Base-by-base conservation (phyloP, 1,139 yeast species). In the Blastobotrys ciferrii region DNA sequence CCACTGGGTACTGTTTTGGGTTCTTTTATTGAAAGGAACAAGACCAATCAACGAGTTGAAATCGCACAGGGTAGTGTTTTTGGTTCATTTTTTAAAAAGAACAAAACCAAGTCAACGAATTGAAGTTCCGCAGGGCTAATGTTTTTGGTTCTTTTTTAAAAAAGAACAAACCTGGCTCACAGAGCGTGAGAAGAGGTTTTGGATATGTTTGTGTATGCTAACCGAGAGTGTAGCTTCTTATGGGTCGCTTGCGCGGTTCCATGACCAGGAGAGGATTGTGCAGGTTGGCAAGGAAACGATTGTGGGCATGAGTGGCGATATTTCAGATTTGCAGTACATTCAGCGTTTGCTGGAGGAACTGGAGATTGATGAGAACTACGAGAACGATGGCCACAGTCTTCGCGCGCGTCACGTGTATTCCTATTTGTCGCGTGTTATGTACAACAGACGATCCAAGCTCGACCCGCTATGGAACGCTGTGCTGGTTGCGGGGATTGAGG, bases 381-480 rank as follows among this genome's bases (percentile, higher is more conserved):
- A 91, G 63, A 81, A 77, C 65, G 91, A 84, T 53, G 85, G 84
- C n/a, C 87, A 84, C 65, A 70, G 78, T 41, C 75, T 91, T 64
- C 78, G 84, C 57, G 96, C 98, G 9, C 82, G 89, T 30, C 87
- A 89, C 62, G 82, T 94, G 39, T 95, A 87, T 67, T 94, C 87
- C 65, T 92, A 89, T 66, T 74, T 94, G 58, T 81, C 94, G 42
- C 80, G 86, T 54, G 84, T 91, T 41, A 76, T 91, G 76, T 94
- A 94, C 71, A 76, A 80, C 59, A 82, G 98, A 69, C 81, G 99
- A 69, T 78, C 87, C 46, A 88, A 91, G 69, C 83, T 94, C 92
- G 80, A 94, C 66, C 99, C 99, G 19, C 76, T 89, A 56, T 94
- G 98, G 98, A 94, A 92, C 69, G 87, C 98, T 0, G 73, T 87